Evolutionary conservation across 805 yeast species (phyloP), one percentile per base, ranked within the genome.

Genomic region (Barnettozyma californica): DNA sequence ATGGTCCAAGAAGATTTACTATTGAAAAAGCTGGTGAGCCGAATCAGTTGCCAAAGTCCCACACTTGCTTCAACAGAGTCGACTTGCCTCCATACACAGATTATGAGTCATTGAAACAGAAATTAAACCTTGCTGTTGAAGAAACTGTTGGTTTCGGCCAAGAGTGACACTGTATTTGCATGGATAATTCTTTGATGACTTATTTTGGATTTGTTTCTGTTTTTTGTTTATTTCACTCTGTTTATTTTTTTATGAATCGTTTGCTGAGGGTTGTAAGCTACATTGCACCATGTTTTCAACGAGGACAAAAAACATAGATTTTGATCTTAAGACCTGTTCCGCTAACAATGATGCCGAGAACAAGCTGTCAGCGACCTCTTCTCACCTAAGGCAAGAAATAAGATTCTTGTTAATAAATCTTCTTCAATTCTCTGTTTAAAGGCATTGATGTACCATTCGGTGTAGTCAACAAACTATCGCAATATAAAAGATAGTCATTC

Each of bases 71-170:
- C 80, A 94, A 94, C 73, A 87, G 99, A 73, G 97, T 94, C 46
- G 99, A 94, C 73, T 77, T 94, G 63, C 99, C 99, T 37, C 96
- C 95, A 49, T 94, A 94, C 68, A 77, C 76, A 50, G 91, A 86
- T 63, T 87, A 78, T 66, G 96, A 86, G 46, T 75, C 87, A 46
- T 70, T 94, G 76, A 88, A 81, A 63, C 94, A 89, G 69, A 94
- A 94, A 68, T 77, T 94, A 61, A 85, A 95, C 33, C 76, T 92
- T 67, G 99, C 99, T 27, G 98, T 94, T 36, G 99, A 94, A 68
- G 98, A 94, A 71, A 94, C 99, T 14, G 94, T 94, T 65, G 99
- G 99, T 43, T 94, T 94, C 66, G 99, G 99, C 51, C 98, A 94
- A 73, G 99, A 94, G 75, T 92, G 46, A 49, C 37, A 18, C 27